Evolutionary conservation across 345 rosid genomes (phyloP).

Genomic region (Pistacia vera): DNA sequence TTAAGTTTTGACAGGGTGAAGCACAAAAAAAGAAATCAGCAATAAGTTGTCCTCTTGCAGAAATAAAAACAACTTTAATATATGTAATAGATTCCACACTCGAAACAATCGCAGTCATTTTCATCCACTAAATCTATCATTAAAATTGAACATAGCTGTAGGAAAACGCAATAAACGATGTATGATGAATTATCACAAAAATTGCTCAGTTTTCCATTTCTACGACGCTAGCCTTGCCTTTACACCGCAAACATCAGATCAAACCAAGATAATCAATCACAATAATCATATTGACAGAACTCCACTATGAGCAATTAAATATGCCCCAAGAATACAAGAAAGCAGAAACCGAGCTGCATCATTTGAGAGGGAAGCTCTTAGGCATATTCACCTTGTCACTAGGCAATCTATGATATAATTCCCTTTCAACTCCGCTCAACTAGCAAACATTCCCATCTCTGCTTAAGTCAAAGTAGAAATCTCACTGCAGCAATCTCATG

Average conservation of each 20-base stretch:
- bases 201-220: neutral
- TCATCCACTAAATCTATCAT: neutral
- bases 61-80: neutral
- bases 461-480: neutral
- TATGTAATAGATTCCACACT: neutral
- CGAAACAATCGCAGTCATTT: neutral
- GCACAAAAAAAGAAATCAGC: neutral
- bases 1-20: neutral
- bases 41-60: neutral
- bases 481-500: conserved; percentile 11
- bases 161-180: conserved; percentile 12
- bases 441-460: conserved; percentile 11
- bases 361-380: neutral
- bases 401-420: neutral
- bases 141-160: neutral
- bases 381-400: conserved; percentile 22
- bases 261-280: conserved; percentile 22
- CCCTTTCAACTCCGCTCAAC: conserved; percentile 11
- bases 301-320: neutral
- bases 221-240: conserved; percentile 18
- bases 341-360: conserved; percentile 15
- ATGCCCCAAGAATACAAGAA: conserved; percentile 19
- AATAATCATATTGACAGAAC: conserved; percentile 30
- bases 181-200: neutral
- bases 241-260: conserved; percentile 28